Evolutionary conservation across 176 grass and related monocot species (phyloP), one percentile per base, ranked within the genome.

Genomic region (Urochloa ruziziensis): DNA sequence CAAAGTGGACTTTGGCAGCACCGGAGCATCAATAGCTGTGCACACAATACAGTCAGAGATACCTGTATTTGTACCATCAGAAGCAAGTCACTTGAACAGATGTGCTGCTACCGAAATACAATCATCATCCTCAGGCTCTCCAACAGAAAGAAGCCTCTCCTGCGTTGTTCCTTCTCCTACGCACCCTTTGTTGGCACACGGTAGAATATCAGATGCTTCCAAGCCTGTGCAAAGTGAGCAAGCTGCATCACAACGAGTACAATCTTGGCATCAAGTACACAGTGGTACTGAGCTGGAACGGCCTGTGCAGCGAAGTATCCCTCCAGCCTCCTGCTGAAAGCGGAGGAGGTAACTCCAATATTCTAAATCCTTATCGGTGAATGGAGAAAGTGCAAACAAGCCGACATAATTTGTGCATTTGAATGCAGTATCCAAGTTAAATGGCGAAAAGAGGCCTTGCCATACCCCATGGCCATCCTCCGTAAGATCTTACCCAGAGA

Each of bases 141-240:
- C 81, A 53, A 84, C 44, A 25, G 87, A 95, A 66, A 70, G 62
- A 47, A 78, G 67, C 35, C 71, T 86, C 47, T 80, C 88, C 17
- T 89, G 67, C 0, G 63, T 91, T 13, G 56, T 54, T 75, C 88
- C 88, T 83, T 93, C 90, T 64, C 88, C 86, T 6, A 87, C 53
- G 1, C 78, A 86, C 49, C 68, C 82, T 83, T 52, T 85, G 29
- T 59, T 54, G 7, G 53, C 56, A 25, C 7, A 11, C 2, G 15
- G 74, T 4, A 87, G 63, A 83, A 64, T 56, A 51, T 67, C 60
- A 73, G 84, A 90, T 36, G 75, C 69, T 74, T 24, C 33, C 32
- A 79, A 74, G 52, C 24, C 27, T 46, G 27, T 40, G 10, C 67
- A 83, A 36, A 60, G 27, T 21, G 74, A 79, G 37, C 81, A 19